phyloP scores from a whole-genome alignment of 129 eudicot species.

The Flaveria linearis region DNA sequence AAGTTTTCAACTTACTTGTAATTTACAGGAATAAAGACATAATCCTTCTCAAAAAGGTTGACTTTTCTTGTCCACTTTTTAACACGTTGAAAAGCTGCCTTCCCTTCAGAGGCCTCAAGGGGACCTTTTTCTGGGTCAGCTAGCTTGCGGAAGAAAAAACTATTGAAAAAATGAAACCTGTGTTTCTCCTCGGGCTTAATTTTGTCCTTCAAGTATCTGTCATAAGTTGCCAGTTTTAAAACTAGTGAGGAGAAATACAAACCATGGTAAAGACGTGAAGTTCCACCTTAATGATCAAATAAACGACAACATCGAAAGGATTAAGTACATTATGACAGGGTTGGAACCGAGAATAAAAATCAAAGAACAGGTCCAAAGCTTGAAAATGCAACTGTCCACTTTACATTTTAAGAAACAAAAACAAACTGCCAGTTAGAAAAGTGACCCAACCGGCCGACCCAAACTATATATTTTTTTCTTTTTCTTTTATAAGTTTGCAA shows the following conservation, averaged over 20 bases:
- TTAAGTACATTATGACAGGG: not conserved
- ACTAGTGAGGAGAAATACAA: not conserved
- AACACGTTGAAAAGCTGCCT: constrained; percentile 89
- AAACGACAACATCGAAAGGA: constrained; percentile 3
- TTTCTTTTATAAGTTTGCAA: not conserved
- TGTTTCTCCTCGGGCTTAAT: constrained; percentile 50
- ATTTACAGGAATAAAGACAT: constrained; percentile 84
- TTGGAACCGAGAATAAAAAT: not conserved
- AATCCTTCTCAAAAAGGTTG: constrained; percentile 85
- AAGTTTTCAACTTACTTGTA: constrained; percentile 61
- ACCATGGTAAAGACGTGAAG: constrained; percentile 2
- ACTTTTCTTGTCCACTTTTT: constrained; percentile 97
- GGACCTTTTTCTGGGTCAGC: constrained; percentile 92
- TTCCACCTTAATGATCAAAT: not conserved
- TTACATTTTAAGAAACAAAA: not conserved
- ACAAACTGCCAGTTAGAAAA: not conserved
- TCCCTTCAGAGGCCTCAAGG: constrained; percentile 69
- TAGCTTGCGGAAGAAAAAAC: constrained; percentile 90
- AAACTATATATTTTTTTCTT: not conserved
- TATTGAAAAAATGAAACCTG: constrained; percentile 82
- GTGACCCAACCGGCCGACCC: too few relatives aligned
- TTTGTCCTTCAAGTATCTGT: constrained; percentile 74
- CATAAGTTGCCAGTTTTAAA: constrained; percentile 23
- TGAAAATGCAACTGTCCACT: not conserved
- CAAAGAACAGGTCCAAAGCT: not conserved